Conservation (phyloP, 2,329 filamentous ascomycete genomes). For the Trichoderma sp. region DNA sequence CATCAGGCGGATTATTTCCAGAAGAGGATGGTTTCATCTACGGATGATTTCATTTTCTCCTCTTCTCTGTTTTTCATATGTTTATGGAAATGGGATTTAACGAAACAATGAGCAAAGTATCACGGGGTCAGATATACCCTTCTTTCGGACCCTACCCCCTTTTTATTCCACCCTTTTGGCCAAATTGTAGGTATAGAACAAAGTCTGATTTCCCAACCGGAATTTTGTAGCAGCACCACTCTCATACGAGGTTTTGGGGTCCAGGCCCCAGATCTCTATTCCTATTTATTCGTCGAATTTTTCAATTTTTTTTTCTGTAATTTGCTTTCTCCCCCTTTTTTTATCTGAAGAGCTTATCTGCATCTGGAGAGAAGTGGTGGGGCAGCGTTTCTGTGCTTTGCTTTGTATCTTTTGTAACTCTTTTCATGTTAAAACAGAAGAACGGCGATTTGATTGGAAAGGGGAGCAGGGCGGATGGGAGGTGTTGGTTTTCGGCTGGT, state of each 20-base stretch:
- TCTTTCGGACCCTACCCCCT: not conserved
- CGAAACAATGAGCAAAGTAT: slow-evolving; percentile 6
- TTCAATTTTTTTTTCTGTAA: not conserved
- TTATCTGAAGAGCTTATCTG: not conserved
- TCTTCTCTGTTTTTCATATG: not conserved
- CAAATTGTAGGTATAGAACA: slow-evolving; percentile 7
- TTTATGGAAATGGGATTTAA: slow-evolving; percentile 4
- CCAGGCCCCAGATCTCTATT: not conserved
- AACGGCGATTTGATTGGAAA: not conserved
- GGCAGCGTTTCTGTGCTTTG: not conserved
- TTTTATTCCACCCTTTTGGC: not conserved
- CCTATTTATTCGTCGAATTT: not conserved
- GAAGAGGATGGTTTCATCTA: not conserved
- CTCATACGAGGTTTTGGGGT: not conserved
- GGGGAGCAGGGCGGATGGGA: not conserved
- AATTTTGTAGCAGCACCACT: slow-evolving; percentile 4
- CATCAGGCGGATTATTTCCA: not conserved
- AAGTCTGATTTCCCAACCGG: not conserved
- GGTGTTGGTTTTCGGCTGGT: not conserved
- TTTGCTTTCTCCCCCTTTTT: not conserved
- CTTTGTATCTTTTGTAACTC: not conserved
- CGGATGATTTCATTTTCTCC: not conserved
- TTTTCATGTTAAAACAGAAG: not conserved
- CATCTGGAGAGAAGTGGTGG: not conserved
- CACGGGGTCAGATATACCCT: slow-evolving; percentile 13